Evolutionary conservation across 2,329 filamentous ascomycete genomes (phyloP).

Genomic region (Neoscytalidium dimidiatum): DNA sequence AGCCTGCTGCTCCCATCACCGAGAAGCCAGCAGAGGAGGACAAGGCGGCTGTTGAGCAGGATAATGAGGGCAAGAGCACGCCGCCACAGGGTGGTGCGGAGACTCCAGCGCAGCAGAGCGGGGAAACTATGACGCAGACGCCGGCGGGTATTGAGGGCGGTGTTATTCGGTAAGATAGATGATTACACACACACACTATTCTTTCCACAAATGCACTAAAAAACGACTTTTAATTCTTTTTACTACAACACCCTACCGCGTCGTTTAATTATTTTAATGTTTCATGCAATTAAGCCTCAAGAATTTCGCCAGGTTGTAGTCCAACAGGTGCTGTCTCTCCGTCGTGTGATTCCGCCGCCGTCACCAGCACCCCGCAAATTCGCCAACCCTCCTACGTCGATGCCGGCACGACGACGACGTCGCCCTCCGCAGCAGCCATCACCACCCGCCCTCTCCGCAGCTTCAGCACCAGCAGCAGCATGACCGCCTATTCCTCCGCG

Average conservation of each 20-base stretch:
- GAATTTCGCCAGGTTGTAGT: conserved; percentile 15
- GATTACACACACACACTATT: too few relatives aligned
- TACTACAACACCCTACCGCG: neutral
- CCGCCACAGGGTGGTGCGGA: conserved; percentile 5
- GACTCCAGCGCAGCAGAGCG: conserved; percentile 11
- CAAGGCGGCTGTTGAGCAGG: conserved; percentile 1
- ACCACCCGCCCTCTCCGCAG: neutral
- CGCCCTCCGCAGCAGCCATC: neutral
- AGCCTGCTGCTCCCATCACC: conserved; percentile 7
- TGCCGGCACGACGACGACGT: neutral
- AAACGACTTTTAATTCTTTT: neutral
- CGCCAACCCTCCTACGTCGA: neutral
- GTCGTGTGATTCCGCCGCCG: too few relatives aligned
- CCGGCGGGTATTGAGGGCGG: conserved; percentile 18
- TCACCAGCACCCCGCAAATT: conserved; percentile 1
- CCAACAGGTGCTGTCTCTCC: neutral
- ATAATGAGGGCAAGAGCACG: conserved; percentile 5
- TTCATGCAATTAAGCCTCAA: conserved; percentile 17
- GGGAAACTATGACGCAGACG: conserved; percentile 17
- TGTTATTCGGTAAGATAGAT: conserved; percentile 20
- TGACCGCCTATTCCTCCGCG: conserved; percentile 7
- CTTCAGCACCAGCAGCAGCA: conserved; percentile 13
- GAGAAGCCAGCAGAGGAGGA: conserved; percentile 15
- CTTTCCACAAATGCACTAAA: conserved; percentile 15
- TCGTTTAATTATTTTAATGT: neutral